phyloP scores from a whole-genome alignment of 768 basidiomycete genomes.

The Piloderma croceum region DNA sequence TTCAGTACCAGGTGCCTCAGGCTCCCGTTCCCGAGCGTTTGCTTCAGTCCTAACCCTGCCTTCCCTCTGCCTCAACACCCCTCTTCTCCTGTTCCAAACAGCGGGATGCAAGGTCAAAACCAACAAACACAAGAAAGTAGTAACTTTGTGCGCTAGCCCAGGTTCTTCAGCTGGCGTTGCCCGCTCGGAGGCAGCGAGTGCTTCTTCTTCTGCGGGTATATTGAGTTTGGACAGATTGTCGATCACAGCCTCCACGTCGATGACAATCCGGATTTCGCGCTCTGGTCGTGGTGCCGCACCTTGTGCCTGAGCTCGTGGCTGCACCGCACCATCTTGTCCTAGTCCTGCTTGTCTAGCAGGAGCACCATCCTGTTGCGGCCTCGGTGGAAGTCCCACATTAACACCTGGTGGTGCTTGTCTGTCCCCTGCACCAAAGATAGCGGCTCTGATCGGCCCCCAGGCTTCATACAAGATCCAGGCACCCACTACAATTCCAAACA shows the following conservation, averaged over 20 bases:
- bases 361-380: slow-evolving; percentile 13
- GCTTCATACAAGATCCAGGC: slow-evolving; percentile 74
- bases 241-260: slow-evolving; percentile 18
- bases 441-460: slow-evolving; percentile 61
- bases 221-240: slow-evolving; percentile 54
- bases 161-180: slow-evolving; percentile 34
- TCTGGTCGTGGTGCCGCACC: neutral
- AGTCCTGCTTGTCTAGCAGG: slow-evolving; percentile 1
- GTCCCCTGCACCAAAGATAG: slow-evolving; percentile 31
- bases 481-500: slow-evolving; percentile 60
- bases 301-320: neutral
- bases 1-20: too few relatives aligned
- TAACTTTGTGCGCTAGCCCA: slow-evolving; percentile 41
- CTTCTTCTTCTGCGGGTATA: slow-evolving; percentile 48
- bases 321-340: slow-evolving; percentile 1
- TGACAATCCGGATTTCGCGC: neutral
- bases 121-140: slow-evolving; percentile 52
- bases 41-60: slow-evolving; percentile 64
- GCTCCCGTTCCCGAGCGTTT: slow-evolving; percentile 30
- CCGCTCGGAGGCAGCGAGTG: slow-evolving; percentile 32
- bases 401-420: slow-evolving; percentile 21
- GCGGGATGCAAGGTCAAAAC: slow-evolving; percentile 65
- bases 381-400: slow-evolving; percentile 21
- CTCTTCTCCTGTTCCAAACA: slow-evolving; percentile 64
- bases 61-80: slow-evolving; percentile 55